phyloP scores from a whole-genome alignment of 2,329 filamentous ascomycete species.

The Plenodomus biglobosus region DNA sequence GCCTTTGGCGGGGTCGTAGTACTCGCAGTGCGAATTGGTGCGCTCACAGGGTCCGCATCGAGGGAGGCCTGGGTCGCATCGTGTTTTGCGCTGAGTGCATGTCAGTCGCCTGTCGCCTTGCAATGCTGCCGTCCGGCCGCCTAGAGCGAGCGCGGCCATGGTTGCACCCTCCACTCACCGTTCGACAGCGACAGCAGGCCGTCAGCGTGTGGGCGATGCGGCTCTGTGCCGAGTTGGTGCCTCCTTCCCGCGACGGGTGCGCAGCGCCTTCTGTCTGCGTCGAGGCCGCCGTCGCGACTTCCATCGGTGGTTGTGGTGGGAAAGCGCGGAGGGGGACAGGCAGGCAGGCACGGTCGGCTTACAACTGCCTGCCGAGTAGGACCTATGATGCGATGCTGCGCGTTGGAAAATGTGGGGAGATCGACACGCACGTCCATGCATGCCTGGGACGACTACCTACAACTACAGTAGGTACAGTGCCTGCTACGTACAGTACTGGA shows the following conservation, averaged over 20 bases:
- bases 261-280: constrained; percentile 23
- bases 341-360: no score
- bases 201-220: constrained; percentile 77
- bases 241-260: constrained; percentile 21
- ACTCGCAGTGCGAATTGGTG: constrained; percentile 88
- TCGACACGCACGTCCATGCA: constrained; percentile 26
- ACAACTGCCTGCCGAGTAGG: constrained; percentile 5
- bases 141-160: no score
- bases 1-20: constrained; percentile 86
- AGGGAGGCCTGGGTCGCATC: constrained; percentile 90
- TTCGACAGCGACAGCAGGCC: constrained; percentile 76
- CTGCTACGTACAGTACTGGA: no score
- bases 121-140: no score
- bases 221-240: constrained; percentile 37
- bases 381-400: constrained; percentile 12
- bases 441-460: constrained; percentile 16
- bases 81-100: constrained; percentile 75
- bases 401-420: constrained; percentile 19
- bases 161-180: constrained; percentile 66
- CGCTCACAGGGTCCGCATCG: constrained; percentile 91
- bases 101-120: constrained; percentile 12
- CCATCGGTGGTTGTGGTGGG: constrained; percentile 20
- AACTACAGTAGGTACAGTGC: constrained; percentile 2
- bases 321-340: no score
- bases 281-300: constrained; percentile 23